Evolutionary conservation across 2,329 filamentous ascomycete genomes (phyloP), one percentile per base, ranked within the genome.

Genomic region (Ascosphaera aggregata): DNA sequence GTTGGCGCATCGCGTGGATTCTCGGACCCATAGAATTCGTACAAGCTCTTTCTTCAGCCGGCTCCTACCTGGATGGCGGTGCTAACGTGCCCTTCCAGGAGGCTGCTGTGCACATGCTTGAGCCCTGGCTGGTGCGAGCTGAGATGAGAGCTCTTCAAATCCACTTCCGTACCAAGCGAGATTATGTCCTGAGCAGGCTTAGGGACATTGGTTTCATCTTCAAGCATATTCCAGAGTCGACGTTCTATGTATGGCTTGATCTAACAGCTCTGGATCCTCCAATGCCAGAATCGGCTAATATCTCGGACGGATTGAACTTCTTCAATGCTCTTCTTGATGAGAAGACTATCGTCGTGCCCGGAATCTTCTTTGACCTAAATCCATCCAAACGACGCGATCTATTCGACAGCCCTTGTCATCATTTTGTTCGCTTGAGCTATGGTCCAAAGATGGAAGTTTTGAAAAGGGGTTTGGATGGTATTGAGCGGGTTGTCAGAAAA

Each of bases 351-450:
- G 84, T 94, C 15, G 86, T 95, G 3, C 86, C 86, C 0, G 86
- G 86, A 43, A 95, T 95, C 57, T 95, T 95, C 69, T 95, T 95
- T 56, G 86, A 95, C 52, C 61, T 95, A 46, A 95, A 95, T 62
- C 86, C 86, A 3, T 77, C 79, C 27, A 78, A 82, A 56, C 70
- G 86, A 46, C 69, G 86, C 54, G 86, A 95, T 57, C 59, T 95
- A 48, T 95, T 95, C 47, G 86, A 95, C 60, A 81, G 73, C 47
- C 86, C 86, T 43, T 94, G 86, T 60, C 86, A 95, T 60, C 78
- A 89, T 60, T 91, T 86, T 54, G 79, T 91, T 19, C 70, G 82
- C 39, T 69, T 91, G 49, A 82, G 76, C 41, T 92, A 89, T 52
- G 82, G 82, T 0, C 82, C 82, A 2, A 75, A 69, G 51, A 78